Base-by-base conservation (phyloP, 176 grass and related monocot species). In the Oryza meyeriana region DNA sequence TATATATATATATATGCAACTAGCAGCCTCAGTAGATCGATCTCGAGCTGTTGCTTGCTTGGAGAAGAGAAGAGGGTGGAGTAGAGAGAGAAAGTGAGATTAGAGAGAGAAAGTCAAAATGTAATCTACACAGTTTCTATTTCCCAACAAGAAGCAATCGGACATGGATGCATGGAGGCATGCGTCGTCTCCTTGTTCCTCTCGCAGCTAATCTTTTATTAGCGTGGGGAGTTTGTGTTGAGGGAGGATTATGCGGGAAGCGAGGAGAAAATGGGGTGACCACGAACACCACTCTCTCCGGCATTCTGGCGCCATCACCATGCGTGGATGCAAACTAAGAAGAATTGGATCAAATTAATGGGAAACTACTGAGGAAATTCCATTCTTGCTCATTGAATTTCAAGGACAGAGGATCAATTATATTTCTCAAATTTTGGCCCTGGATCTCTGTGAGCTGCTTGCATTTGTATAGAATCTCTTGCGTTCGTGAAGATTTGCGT, bases 101-200 rank as follows among this genome's bases (percentile, higher is more conserved):
- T 7, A 52, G 14, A 20, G n/a, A 10, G 10, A 74, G 30, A 16
- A 4, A 74, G 4, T 52, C 18, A 25, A 30, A 78, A 68, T 79
- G 34, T 66, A 66, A 88, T 81, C 85, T 86, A 61, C 45, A 34
- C 62, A 6, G 13, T 87, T 81, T 84, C 86, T 83, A 79, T 88
- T 88, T 88, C 86, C 69, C 86, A 79, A 71, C 75, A 72, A 79
- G 68, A 88, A 83, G 81, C 86, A 83, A 79, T 18, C 66, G 42
- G 44, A 6, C 64, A 24, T 77, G 82, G 75, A 87, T 64, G 85
- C 85, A 81, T 14, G 38, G 40, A 62, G 3, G 73, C 33, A 80
- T 55, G 18, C 61, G 8, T 52, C 20, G 40, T 42, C 40, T 41
- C 44, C 31, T 36, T 35, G 45, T 80, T 35, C 63, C 47, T 30